A percentile compares a stretch with the other conserved stretches of the same genome.
These are phyloP conservation scores for Neurospora tetraspora DNA, from an alignment of 495 filamentous ascomycete genomes.

Conservation along the genomic window DNA sequence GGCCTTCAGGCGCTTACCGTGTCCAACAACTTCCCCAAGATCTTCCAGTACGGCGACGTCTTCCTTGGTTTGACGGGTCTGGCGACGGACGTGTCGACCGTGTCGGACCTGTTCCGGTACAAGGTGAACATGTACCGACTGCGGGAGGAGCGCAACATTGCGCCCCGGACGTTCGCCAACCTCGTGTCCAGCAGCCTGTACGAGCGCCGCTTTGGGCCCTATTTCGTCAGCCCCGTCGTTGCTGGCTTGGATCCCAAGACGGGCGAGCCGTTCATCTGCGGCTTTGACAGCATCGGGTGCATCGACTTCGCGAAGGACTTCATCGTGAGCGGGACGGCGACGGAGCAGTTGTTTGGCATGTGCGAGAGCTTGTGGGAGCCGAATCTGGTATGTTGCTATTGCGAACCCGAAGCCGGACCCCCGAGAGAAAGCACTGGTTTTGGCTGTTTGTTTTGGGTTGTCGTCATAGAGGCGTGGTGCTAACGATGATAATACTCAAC, in stretches of 20 bases:
- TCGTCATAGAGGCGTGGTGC: neutral
- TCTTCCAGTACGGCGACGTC: constrained; percentile 94
- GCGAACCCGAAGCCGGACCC: neutral
- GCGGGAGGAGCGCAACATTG: constrained; percentile 92
- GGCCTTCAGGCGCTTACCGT: constrained; percentile 94
- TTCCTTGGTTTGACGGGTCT: constrained; percentile 96
- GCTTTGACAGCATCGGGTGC: constrained; percentile 98
- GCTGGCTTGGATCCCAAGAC: constrained; percentile 88
- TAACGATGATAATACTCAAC: neutral
- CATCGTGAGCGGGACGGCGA: constrained; percentile 92
- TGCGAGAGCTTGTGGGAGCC: constrained; percentile 99
- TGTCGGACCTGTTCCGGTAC: constrained; percentile 95
- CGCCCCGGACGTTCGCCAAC: constrained; percentile 90
- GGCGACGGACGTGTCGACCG: constrained; percentile 89
- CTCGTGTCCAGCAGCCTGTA: constrained; percentile 84
- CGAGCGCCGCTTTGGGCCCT: constrained; percentile 91
- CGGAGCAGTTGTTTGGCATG: constrained; percentile 95
- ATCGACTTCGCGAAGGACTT: constrained; percentile 99
- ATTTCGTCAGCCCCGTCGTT: constrained; percentile 88
- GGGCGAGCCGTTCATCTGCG: constrained; percentile 93
- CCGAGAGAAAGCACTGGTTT: too few relatives aligned
- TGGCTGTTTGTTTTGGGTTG: neutral
- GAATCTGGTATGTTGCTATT: constrained; percentile 57
- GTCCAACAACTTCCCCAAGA: constrained; percentile 99
- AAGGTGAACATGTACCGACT: constrained; percentile 99